These are phyloP conservation scores for Rhizopogon sp. DNA, from an alignment of 768 basidiomycete genomes.

Conservation along the genomic window DNA sequence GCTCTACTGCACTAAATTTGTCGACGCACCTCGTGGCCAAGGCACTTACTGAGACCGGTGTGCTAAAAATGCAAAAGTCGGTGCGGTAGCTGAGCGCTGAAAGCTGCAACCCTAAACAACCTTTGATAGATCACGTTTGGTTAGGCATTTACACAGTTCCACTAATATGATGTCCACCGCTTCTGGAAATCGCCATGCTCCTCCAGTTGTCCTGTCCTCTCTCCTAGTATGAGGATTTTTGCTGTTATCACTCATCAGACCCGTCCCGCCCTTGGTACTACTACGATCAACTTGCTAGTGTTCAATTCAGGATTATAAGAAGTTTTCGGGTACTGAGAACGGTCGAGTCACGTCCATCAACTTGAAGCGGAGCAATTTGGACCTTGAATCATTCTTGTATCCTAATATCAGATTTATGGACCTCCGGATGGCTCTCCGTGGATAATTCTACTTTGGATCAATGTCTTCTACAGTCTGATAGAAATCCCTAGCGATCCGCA, in stretches of 20 bases:
- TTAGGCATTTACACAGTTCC: background rate
- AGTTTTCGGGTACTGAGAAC: background rate
- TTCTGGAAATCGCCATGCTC: no score
- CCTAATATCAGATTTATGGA: background rate
- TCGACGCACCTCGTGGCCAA: slow-evolving; percentile 39
- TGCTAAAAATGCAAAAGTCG: slow-evolving; percentile 7
- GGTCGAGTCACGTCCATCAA: background rate
- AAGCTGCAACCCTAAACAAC: background rate
- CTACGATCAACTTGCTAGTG: no score
- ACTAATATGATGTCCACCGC: background rate
- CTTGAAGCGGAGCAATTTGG: no score
- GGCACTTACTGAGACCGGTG: slow-evolving; percentile 33
- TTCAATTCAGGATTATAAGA: background rate
- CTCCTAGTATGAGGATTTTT: background rate
- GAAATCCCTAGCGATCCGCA: slow-evolving; percentile 78
- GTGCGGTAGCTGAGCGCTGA: background rate
- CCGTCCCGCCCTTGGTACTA: background rate
- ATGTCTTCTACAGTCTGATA: slow-evolving; percentile 78
- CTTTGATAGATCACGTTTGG: background rate
- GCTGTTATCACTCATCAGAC: no score
- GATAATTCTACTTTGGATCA: slow-evolving; percentile 38
- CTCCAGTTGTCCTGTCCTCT: background rate
- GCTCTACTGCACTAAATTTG: slow-evolving; percentile 19
- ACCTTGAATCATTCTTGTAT: background rate
- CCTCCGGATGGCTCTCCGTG: background rate